Evolutionary conservation across 257 asterid genomes (phyloP).

Genomic region (Lycium barbarum): DNA sequence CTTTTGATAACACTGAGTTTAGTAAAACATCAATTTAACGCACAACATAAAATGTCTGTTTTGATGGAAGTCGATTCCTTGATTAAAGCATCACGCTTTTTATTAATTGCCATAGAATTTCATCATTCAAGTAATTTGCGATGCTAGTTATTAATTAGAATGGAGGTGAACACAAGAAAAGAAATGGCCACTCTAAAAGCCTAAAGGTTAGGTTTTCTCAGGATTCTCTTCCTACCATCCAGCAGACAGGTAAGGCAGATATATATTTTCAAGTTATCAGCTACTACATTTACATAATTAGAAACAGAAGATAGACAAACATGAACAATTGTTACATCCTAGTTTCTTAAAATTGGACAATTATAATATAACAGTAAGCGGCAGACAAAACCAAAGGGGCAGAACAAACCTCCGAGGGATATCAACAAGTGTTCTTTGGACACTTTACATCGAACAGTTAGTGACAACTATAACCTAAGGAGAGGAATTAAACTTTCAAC

Average conservation of each 20-base stretch:
- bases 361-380: not conserved
- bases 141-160: not conserved
- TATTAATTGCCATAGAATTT: not conserved
- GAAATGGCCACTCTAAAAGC: not conserved
- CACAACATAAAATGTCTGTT: slow-evolving; percentile 8
- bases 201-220: not conserved
- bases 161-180: not conserved
- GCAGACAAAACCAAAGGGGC: not conserved
- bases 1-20: too few species aligned
- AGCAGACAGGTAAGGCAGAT: slow-evolving; percentile 1
- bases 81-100: not conserved
- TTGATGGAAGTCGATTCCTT: slow-evolving; percentile 3
- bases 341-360: not conserved
- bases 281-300: slow-evolving; percentile 18
- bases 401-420: not conserved
- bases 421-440: slow-evolving; percentile 16
- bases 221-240: slow-evolving; percentile 21
- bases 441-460: not conserved
- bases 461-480: not conserved
- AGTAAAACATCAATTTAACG: not conserved
- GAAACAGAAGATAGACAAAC: slow-evolving; percentile 21
- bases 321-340: not conserved
- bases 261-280: slow-evolving; percentile 20
- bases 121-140: not conserved
- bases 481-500: not conserved